These are phyloP conservation scores for Dioscorea zingiberensis DNA, from an alignment of 106 monocot genomes.

Conservation along the genomic window DNA sequence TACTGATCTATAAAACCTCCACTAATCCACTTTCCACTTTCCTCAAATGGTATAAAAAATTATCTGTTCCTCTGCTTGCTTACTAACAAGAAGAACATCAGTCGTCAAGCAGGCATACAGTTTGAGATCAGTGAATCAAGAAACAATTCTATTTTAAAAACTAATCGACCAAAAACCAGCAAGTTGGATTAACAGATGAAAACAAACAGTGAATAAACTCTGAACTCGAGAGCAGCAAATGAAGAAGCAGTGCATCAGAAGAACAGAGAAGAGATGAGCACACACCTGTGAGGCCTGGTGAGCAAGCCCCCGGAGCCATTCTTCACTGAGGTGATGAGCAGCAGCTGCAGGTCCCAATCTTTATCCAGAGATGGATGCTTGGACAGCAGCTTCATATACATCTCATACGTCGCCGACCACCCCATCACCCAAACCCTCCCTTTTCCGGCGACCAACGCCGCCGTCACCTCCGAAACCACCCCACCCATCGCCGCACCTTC, in stretches of 20 bases:
- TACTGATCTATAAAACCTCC: too few species aligned
- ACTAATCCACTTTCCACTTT: too few species aligned
- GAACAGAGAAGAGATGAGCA: not conserved
- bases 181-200: too few species aligned
- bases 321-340: slow-evolving; percentile 26
- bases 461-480: slow-evolving; percentile 44
- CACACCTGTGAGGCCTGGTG: slow-evolving; percentile 14
- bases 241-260: not conserved
- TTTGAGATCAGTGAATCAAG: not conserved
- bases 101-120: too few species aligned
- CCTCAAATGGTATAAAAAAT: too few species aligned
- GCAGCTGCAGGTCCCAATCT: slow-evolving; percentile 39
- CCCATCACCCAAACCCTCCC: slow-evolving; percentile 58
- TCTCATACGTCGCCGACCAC: slow-evolving; percentile 61
- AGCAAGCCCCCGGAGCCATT: slow-evolving; percentile 1
- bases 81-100: too few species aligned
- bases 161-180: too few species aligned
- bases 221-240: not conserved
- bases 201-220: not conserved
- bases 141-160: not conserved
- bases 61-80: too few species aligned
- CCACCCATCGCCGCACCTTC: slow-evolving; percentile 12
- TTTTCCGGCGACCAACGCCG: slow-evolving; percentile 25
- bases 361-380: slow-evolving; percentile 26
- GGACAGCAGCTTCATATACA: slow-evolving; percentile 34